Base-by-base conservation (phyloP, 78 protist genomes). In the Dictyostelium firmibasis region DNA sequence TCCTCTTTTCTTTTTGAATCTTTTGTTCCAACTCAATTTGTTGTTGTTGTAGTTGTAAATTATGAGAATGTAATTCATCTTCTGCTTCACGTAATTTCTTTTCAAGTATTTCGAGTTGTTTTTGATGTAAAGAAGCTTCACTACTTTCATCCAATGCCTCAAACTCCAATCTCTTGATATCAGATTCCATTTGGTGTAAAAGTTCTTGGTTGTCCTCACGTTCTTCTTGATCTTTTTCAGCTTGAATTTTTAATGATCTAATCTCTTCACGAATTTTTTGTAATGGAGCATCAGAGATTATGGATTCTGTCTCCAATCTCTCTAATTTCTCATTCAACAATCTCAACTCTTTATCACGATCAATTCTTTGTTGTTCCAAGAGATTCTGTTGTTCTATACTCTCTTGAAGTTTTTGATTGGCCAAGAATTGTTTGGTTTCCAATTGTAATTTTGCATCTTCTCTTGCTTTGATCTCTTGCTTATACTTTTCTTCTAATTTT, bases 1-100 rank as follows among this genome's bases (percentile, higher is more conserved):
- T 77, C n/a, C 83, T 77, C 18, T 77, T 77, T 77, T 35, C 47
- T 35, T 35, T 77, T 77, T 77, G 83, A 77, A 43, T 43, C 13
- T 41, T 41, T 41, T 77, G 83, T 41, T 43, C 60, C 1, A n/a
- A 13, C 41, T 77, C 83, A 2, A 41, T 4, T n/a, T 77, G 33
- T 38, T n/a, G 50, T 18, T 38, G 23, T 35, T 77, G 60, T 38
- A 31, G 13, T 41, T 41, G 57, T 23, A 77, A 4, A 57, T 57
- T 57, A 57, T 57, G 67, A 57, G 67, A 57, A 23, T 57, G 67
- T 57, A 57, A 20, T 77, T 77, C 83, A 77, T 77, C 83, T n/a
- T 77, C 83, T 8, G 83, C 83, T 7, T 77, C 83, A 20, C 29
- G 25, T 6, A 77, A 6, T 77, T 43, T 77, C 29, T 41, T 35